Evolutionary conservation across 2,329 filamentous ascomycete species (phyloP).

Genomic region (Pseudocercospora pini-densiflorae): DNA sequence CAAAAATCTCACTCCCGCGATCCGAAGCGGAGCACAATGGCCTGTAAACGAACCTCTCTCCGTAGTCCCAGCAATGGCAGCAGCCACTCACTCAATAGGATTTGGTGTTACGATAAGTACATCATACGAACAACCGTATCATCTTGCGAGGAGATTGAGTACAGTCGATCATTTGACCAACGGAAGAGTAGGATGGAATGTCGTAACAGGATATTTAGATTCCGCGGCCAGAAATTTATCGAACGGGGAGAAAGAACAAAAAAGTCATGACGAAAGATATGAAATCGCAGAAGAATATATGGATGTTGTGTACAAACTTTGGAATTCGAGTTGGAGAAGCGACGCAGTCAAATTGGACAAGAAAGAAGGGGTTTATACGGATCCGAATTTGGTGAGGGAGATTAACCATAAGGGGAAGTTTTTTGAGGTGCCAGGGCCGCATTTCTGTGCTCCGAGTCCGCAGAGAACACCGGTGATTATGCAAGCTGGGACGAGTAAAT

Average conservation of each 20-base stretch:
- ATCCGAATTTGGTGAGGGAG: slow-evolving; percentile 61
- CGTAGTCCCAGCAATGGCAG: slow-evolving; percentile 69
- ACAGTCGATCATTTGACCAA: slow-evolving; percentile 71
- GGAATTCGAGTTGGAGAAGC: slow-evolving; percentile 69
- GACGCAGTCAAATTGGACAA: slow-evolving; percentile 67
- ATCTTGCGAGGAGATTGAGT: slow-evolving; percentile 66
- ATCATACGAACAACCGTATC: slow-evolving; percentile 71
- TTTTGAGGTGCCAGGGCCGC: slow-evolving; percentile 67
- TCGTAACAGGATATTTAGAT: slow-evolving; percentile 71
- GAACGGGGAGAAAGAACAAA: slow-evolving; percentile 55
- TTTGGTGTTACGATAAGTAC: slow-evolving; percentile 72
- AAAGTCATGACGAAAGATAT: slow-evolving; percentile 69
- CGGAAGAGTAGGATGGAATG: slow-evolving; percentile 43
- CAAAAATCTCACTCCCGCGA: slow-evolving; percentile 62
- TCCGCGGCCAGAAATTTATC: slow-evolving; percentile 68
- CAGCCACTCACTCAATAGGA: slow-evolving; percentile 67
- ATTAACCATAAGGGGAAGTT: slow-evolving; percentile 70
- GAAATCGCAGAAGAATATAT: slow-evolving; percentile 67
- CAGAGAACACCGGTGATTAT: slow-evolving; percentile 72
- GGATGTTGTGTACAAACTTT: slow-evolving; percentile 65
- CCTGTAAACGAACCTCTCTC: slow-evolving; percentile 72
- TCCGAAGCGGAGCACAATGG: slow-evolving; percentile 68
- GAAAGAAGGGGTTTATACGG: slow-evolving; percentile 63
- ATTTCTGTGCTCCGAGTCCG: slow-evolving; percentile 68
- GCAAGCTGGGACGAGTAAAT: slow-evolving; percentile 70